phyloP scores from a whole-genome alignment of 805 yeast genomes.

The Saccharomycopsis sp. region DNA sequence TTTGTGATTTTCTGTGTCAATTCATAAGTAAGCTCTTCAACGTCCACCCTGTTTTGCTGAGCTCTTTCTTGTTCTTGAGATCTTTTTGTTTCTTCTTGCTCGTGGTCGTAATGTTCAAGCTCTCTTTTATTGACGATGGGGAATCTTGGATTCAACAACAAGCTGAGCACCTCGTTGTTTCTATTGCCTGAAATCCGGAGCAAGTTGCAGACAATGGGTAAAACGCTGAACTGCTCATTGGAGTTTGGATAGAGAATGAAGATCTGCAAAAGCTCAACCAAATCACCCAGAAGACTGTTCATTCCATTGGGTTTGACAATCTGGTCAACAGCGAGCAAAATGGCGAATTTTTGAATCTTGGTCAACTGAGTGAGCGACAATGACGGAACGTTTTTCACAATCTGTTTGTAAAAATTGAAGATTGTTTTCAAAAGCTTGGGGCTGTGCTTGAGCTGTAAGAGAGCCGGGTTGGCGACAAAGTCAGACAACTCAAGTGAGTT shows the following conservation, averaged over 20 bases:
- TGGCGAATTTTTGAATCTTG: slow-evolving; percentile 40
- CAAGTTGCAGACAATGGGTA: slow-evolving; percentile 59
- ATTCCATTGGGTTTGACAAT: slow-evolving; percentile 17
- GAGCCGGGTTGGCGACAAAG: slow-evolving; percentile 52
- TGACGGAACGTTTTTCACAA: slow-evolving; percentile 38
- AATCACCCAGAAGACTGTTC: slow-evolving; percentile 21
- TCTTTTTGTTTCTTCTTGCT: slow-evolving; percentile 16
- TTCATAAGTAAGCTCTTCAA: slow-evolving; percentile 5
- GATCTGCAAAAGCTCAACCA: slow-evolving; percentile 34
- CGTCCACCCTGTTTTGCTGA: no score
- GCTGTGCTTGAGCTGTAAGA: slow-evolving; percentile 1
- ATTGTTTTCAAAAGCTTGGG: slow-evolving; percentile 25
- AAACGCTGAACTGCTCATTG: slow-evolving; percentile 48
- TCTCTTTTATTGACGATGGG: slow-evolving; percentile 38
- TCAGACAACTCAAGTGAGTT: slow-evolving; percentile 53
- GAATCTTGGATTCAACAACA: slow-evolving; percentile 66
- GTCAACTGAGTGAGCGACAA: slow-evolving; percentile 58
- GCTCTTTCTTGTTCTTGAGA: no score
- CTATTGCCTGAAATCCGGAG: slow-evolving; percentile 36
- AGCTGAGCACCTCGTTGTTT: slow-evolving; percentile 36
- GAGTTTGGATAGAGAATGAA: slow-evolving; percentile 62
- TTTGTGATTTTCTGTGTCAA: slow-evolving; percentile 2
- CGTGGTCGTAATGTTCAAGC: slow-evolving; percentile 20
- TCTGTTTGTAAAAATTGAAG: slow-evolving; percentile 38
- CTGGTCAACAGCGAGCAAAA: slow-evolving; percentile 31